Evolutionary conservation across 2,329 filamentous ascomycete species (phyloP).

Genomic region (Arthrocladium fulminans): DNA sequence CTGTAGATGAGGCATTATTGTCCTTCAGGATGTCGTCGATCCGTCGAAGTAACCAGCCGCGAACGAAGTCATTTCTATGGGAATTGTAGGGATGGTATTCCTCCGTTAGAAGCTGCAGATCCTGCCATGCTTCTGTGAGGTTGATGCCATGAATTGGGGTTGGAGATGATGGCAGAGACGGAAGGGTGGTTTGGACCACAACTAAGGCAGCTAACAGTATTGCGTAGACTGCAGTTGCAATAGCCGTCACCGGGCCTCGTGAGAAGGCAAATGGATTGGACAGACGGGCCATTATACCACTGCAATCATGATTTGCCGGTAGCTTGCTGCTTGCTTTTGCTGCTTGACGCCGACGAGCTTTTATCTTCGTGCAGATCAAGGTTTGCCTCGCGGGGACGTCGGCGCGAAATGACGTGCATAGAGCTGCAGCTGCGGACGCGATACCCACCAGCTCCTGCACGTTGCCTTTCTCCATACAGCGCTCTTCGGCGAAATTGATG

Average conservation of each 20-base stretch:
- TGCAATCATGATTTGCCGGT: neutral
- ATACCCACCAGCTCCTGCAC: too few species aligned
- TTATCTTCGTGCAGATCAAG: neutral
- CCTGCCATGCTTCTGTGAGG: slow-evolving; percentile 75
- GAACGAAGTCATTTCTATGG: slow-evolving; percentile 68
- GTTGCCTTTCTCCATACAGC: too few species aligned
- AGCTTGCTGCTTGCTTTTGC: neutral
- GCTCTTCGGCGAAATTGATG: too few species aligned
- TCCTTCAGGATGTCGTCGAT: slow-evolving; percentile 60
- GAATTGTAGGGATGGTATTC: slow-evolving; percentile 86
- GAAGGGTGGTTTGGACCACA: slow-evolving; percentile 66
- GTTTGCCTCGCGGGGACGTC: neutral
- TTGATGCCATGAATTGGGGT: slow-evolving; percentile 58
- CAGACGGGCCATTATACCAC: slow-evolving; percentile 10
- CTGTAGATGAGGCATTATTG: slow-evolving; percentile 42
- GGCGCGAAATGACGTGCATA: neutral
- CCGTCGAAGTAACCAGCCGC: slow-evolving; percentile 63
- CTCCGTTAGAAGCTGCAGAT: slow-evolving; percentile 65
- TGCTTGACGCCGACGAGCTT: neutral
- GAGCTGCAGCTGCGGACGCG: too few species aligned
- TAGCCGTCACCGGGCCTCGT: slow-evolving; percentile 70
- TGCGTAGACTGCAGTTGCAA: slow-evolving; percentile 67
- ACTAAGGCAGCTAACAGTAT: slow-evolving; percentile 65
- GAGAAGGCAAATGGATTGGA: slow-evolving; percentile 60
- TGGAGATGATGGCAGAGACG: slow-evolving; percentile 51